phyloP scores from a whole-genome alignment of 768 basidiomycete species.

The Podaxis carcinomalis region DNA sequence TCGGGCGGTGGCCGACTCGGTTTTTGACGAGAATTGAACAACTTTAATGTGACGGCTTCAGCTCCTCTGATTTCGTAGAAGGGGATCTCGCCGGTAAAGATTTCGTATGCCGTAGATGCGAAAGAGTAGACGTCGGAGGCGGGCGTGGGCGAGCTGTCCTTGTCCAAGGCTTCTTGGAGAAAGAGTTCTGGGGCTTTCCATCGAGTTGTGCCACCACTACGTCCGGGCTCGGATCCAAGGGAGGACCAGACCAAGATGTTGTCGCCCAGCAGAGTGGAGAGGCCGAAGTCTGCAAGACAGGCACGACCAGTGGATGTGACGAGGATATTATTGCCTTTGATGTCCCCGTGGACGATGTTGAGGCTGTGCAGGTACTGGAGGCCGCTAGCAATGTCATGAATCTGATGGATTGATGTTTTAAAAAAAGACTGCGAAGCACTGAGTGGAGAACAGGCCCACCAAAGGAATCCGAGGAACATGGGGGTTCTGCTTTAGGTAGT shows the following conservation, averaged over 20 bases:
- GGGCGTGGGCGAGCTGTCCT: neutral
- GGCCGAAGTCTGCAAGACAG: constrained; percentile 14
- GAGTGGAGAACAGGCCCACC: neutral
- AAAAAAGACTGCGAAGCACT: too few relatives aligned
- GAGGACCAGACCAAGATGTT: constrained; percentile 14
- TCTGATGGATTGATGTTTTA: neutral
- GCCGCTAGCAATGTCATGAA: constrained; percentile 13
- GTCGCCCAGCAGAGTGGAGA: constrained; percentile 12
- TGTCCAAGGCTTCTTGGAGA: constrained; percentile 8
- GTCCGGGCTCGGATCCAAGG: neutral
- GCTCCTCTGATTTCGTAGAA: constrained; percentile 18
- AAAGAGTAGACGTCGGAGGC: constrained; percentile 14
- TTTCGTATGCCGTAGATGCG: constrained; percentile 13
- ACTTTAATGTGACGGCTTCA: constrained; percentile 14
- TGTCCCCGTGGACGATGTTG: constrained; percentile 12
- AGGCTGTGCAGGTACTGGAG: constrained; percentile 12
- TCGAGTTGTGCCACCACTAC: constrained; percentile 14
- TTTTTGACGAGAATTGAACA: neutral
- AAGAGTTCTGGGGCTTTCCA: constrained; percentile 16
- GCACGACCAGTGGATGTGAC: constrained; percentile 9
- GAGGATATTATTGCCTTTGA: constrained; percentile 14
- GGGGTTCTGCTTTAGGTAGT: constrained; percentile 11
- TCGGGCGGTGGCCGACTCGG: constrained; percentile 7
- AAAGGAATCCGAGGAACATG: constrained; percentile 3
- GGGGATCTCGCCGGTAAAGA: constrained; percentile 17